phyloP scores from a whole-genome alignment of 345 rosid genomes.

The Geranium rotundifolium region DNA sequence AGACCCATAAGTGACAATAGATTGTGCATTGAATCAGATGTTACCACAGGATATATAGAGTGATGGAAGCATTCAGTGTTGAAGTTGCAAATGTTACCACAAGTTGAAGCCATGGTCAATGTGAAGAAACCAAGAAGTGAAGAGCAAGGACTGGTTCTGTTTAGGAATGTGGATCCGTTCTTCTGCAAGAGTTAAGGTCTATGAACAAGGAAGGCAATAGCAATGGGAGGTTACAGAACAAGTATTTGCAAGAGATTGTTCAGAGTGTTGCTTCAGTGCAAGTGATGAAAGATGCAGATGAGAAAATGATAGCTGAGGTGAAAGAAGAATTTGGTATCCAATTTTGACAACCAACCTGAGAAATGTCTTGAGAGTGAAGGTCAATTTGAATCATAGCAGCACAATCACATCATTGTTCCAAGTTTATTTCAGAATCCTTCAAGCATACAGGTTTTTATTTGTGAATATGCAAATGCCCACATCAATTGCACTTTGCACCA shows the following conservation, averaged over 20 bases:
- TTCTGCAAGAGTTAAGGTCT: background rate
- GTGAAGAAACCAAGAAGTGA: slow-evolving; percentile 3
- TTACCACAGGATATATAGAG: slow-evolving; percentile 21
- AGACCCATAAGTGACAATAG: slow-evolving; percentile 17
- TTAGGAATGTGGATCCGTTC: background rate
- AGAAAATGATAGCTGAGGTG: background rate
- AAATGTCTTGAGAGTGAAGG: background rate
- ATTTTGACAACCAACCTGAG: background rate
- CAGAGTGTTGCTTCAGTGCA: background rate
- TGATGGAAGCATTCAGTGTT: slow-evolving; percentile 42
- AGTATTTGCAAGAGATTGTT: background rate
- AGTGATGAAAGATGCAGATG: background rate
- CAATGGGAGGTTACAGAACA: background rate
- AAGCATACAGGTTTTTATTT: no score
- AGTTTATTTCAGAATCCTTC: no score
- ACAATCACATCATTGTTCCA: no score
- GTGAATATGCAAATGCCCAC: no score
- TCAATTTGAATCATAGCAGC: background rate
- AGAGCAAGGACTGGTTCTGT: background rate
- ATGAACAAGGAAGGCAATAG: background rate
- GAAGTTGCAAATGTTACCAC: no score
- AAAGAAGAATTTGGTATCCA: background rate
- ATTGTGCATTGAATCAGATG: slow-evolving; percentile 15
- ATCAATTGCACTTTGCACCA: no score
- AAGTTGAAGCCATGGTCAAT: background rate